phyloP scores from a whole-genome alignment of 1,284 basidiomycete species.

The Ustilago esculenta region DNA sequence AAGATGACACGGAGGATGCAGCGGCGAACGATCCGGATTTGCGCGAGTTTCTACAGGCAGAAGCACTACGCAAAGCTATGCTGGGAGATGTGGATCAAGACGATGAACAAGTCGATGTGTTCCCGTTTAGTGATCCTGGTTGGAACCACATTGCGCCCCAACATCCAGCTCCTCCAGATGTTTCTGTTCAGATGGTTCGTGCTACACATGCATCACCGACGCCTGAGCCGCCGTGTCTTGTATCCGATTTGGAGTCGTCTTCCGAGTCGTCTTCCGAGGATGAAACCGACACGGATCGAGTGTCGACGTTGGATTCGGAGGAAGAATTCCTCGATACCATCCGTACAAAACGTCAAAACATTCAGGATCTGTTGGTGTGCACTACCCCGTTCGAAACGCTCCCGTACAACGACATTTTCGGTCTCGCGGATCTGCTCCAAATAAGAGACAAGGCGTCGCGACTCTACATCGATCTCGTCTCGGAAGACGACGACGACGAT shows the following conservation, averaged over 20 bases:
- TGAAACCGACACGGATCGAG: conserved; percentile 34
- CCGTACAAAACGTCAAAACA: conserved; percentile 34
- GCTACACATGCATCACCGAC: no score
- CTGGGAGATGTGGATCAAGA: conserved; percentile 14
- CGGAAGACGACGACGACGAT: conserved; percentile 23
- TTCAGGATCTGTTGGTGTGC: conserved; percentile 35
- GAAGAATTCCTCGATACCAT: conserved; percentile 35
- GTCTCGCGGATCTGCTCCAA: conserved; percentile 34
- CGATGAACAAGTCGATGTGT: conserved; percentile 28
- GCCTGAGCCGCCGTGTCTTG: no score
- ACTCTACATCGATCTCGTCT: conserved; percentile 39
- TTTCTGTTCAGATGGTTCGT: no score
- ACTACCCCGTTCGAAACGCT: conserved; percentile 40
- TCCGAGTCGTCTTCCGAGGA: conserved; percentile 33
- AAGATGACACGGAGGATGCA: conserved; percentile 20
- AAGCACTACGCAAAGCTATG: conserved; percentile 37
- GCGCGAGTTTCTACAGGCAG: conserved; percentile 49
- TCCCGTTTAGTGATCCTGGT: conserved; percentile 40
- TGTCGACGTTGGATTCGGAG: conserved; percentile 32
- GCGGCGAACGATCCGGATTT: conserved; percentile 48
- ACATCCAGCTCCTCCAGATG: no score
- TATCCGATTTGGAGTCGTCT: conserved; percentile 5
- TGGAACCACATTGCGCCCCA: no score
- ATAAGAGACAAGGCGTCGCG: conserved; percentile 16
- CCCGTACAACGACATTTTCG: conserved; percentile 44